Evolutionary conservation across 441 rosid species (phyloP).

Genomic region (Populus hybrid): DNA sequence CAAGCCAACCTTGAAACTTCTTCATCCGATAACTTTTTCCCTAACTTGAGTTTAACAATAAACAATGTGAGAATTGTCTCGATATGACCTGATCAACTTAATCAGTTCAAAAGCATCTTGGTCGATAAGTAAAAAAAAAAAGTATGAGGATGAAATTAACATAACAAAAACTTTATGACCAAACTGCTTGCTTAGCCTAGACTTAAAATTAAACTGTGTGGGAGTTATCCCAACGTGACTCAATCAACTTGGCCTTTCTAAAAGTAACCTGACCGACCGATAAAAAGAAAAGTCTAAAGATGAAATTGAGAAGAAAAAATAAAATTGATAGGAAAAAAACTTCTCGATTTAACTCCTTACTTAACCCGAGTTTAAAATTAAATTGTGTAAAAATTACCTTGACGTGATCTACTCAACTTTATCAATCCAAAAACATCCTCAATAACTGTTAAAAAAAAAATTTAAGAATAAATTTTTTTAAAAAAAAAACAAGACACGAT

Average conservation of each 20-base stretch:
- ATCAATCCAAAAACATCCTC: fast-evolving
- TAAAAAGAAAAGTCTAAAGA: no score
- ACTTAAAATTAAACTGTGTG: fast-evolving
- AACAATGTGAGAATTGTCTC: fast-evolving
- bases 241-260: fast-evolving
- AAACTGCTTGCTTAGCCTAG: fast-evolving
- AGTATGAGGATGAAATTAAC: fast-evolving
- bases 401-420: fast-evolving
- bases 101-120: fast-evolving
- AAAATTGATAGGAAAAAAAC: fast-evolving
- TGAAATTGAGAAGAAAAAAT: fast-evolving
- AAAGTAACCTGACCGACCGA: fast-evolving
- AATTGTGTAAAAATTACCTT: fast-evolving
- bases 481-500: no score
- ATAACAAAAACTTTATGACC: fast-evolving
- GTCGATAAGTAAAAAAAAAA: fast-evolving
- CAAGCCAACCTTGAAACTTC: fast-evolving
- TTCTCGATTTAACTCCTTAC: fast-evolving
- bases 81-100: fast-evolving
- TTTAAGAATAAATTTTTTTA: fast-evolving
- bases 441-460: no score
- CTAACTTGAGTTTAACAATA: fast-evolving
- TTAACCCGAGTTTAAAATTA: no score
- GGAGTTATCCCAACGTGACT: fast-evolving
- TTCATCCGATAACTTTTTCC: fast-evolving